Conservation (phyloP, 1,284 basidiomycete species). For the Tylopilus sp. region DNA sequence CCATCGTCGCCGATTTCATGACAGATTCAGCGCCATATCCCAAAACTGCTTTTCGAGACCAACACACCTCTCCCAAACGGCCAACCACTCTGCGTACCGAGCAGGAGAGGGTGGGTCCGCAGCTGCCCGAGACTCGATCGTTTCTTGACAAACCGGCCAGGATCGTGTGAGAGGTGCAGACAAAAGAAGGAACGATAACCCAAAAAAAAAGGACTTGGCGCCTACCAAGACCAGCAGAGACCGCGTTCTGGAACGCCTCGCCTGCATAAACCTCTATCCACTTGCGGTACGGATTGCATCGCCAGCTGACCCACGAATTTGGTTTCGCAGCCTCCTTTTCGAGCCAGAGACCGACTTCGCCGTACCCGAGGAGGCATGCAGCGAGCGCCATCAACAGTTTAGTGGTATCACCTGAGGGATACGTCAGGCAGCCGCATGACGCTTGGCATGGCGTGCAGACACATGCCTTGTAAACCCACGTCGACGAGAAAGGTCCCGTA, state of each 20-base stretch:
- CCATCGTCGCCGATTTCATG: constrained; percentile 19
- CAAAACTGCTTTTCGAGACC: constrained; percentile 85
- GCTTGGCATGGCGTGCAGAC: neutral
- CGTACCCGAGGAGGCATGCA: constrained; percentile 89
- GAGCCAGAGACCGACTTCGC: constrained; percentile 88
- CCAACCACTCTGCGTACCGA: constrained; percentile 64
- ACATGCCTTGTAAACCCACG: constrained; percentile 61
- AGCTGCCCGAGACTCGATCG: constrained; percentile 58
- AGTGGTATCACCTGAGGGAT: constrained; percentile 58
- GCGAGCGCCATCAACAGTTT: constrained; percentile 79
- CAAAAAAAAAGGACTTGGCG: neutral
- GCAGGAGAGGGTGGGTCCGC: constrained; percentile 61
- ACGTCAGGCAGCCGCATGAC: neutral
- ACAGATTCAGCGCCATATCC: constrained; percentile 71
- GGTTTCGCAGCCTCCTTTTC: constrained; percentile 50
- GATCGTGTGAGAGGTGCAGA: neutral
- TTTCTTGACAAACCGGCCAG: constrained; percentile 40
- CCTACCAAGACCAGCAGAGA: constrained; percentile 68
- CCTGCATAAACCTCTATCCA: constrained; percentile 89
- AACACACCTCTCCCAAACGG: constrained; percentile 78
- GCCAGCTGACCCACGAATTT: constrained; percentile 47
- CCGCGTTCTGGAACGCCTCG: constrained; percentile 65
- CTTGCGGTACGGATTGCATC: constrained; percentile 67
- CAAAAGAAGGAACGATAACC: too few species aligned
- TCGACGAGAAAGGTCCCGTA: constrained; percentile 88